phyloP scores from a whole-genome alignment of 2,329 filamentous ascomycete species.

The Aspergillus sp. region DNA sequence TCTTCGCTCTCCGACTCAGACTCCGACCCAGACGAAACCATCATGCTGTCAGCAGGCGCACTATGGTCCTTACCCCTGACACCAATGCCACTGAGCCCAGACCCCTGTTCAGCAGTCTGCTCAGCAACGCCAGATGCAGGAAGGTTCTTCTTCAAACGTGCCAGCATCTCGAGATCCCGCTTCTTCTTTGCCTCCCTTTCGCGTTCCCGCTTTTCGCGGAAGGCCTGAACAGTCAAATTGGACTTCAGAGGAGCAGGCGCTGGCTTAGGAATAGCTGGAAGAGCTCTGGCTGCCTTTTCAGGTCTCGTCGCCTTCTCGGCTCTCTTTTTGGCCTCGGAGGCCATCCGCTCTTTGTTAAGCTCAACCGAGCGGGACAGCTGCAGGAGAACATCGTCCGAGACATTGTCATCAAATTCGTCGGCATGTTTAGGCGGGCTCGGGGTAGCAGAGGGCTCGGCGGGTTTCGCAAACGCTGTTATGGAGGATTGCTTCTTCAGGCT shows the following conservation, averaged over 20 bases:
- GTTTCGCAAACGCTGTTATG: conserved; percentile 39
- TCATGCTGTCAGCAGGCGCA: conserved; percentile 71
- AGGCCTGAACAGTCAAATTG: conserved; percentile 48
- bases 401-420: conserved; percentile 42
- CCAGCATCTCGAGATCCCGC: conserved; percentile 69
- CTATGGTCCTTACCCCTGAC: conserved; percentile 74
- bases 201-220: conserved; percentile 70
- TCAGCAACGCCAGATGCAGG: conserved; percentile 50
- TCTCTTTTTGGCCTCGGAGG: conserved; percentile 28
- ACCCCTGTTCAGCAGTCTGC: conserved; percentile 71
- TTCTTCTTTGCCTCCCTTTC: conserved; percentile 73
- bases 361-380: conserved; percentile 43
- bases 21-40: conserved; percentile 69
- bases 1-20: conserved; percentile 74
- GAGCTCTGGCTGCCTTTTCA: conserved; percentile 17
- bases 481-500: conserved; percentile 44
- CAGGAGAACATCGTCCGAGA: conserved; percentile 40
- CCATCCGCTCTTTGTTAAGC: conserved; percentile 39
- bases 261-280: conserved; percentile 24
- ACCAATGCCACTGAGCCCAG: conserved; percentile 69
- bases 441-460: conserved; percentile 33
- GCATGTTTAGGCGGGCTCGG: conserved; percentile 27
- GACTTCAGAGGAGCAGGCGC: conserved; percentile 24
- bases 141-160: conserved; percentile 59
- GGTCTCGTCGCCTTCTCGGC: conserved; percentile 22